Evolutionary conservation across 164 flowering plant genomes (phyloP), one percentile per base, ranked within the genome.

Genomic region (Magnolia officinalis): DNA sequence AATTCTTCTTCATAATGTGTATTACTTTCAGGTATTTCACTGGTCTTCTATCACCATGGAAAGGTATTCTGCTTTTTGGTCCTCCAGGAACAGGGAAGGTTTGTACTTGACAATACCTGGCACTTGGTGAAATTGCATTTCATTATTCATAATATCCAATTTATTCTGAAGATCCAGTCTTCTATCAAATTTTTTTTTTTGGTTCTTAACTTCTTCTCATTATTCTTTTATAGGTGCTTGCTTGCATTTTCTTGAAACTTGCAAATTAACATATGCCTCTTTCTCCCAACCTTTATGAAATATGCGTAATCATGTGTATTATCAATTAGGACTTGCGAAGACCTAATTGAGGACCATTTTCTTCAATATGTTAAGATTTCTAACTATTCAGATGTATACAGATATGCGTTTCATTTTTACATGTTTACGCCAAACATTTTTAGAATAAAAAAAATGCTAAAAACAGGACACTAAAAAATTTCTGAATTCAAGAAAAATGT

Each of bases 81-180:
- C 98, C 99, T 75, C 97, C 97, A 72, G 99, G 98, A 85, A 94
- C 99, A 0, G 98, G 99, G 80, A 96, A 96, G 98, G 99, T 96
- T 45, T 77, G 90, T 79, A 63, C 49, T 20, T 45, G 50, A 31
- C 23, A 65, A 20, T 20, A 65, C 13, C 8, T 52, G 3, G 6
- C 45, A 37, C 24, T 6, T 7, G 23, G 51, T 59, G 66, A 73
- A 71, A 72, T 52, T 66, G 2, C 69, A 24, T 24, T 11, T 20
- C 21, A 26, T 66, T 66, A 66, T 10, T 11, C 7, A 20, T 55
- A 11, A 55, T 55, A 55, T 55, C 16, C 18, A 55, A 16, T 55
- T 55, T 16, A 2, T 55, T 55, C 18, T 11, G 61, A 55, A 55
- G 13, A 55, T 55, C 61, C 18, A 11, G 61, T 11, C 8, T 16